A percentile compares a stretch with the other conserved stretches of the same genome.
Evolutionary conservation across 2,329 filamentous ascomycete species (phyloP).

Genomic region (Penicillium verrucosum): DNA sequence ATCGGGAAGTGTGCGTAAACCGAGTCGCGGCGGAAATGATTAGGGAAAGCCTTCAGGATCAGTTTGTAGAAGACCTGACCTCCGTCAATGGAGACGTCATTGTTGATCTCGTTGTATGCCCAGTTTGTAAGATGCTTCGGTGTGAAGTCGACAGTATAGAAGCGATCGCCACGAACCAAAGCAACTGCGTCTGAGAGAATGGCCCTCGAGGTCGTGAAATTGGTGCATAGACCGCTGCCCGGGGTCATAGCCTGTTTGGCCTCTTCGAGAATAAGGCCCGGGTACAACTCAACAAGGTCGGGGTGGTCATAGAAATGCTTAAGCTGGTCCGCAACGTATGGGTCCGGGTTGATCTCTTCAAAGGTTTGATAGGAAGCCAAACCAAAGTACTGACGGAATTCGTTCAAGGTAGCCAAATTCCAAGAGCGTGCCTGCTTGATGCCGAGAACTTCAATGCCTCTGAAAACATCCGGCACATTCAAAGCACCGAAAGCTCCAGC

Average conservation of each 20-base stretch:
- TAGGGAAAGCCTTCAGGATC: conserved; percentile 50
- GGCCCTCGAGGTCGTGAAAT: conserved; percentile 44
- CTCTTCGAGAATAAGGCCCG: conserved; percentile 55
- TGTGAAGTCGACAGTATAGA: conserved; percentile 47
- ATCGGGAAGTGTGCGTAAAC: conserved; percentile 52
- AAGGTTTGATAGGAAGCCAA: conserved; percentile 50
- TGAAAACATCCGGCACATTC: conserved; percentile 58
- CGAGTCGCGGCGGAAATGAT: conserved; percentile 48
- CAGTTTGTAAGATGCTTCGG: conserved; percentile 46
- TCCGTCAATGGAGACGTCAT: conserved; percentile 45
- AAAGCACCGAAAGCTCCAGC: conserved; percentile 59
- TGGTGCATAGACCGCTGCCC: conserved; percentile 50
- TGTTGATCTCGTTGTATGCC: conserved; percentile 45
- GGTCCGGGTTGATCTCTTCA: conserved; percentile 53
- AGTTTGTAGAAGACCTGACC: conserved; percentile 53
- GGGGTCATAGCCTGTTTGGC: conserved; percentile 52
- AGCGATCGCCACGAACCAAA: conserved; percentile 47
- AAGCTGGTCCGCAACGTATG: conserved; percentile 45
- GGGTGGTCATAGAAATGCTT: conserved; percentile 51
- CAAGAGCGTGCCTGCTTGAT: conserved; percentile 61
- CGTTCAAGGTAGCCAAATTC: conserved; percentile 61
- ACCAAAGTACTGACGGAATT: conserved; percentile 52
- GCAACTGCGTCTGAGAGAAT: conserved; percentile 49
- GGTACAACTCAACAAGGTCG: conserved; percentile 57
- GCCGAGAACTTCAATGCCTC: conserved; percentile 60